Evolutionary conservation across 306 rosid genomes (phyloP), one percentile per base, ranked within the genome.

Genomic region (Quillaja saponaria): DNA sequence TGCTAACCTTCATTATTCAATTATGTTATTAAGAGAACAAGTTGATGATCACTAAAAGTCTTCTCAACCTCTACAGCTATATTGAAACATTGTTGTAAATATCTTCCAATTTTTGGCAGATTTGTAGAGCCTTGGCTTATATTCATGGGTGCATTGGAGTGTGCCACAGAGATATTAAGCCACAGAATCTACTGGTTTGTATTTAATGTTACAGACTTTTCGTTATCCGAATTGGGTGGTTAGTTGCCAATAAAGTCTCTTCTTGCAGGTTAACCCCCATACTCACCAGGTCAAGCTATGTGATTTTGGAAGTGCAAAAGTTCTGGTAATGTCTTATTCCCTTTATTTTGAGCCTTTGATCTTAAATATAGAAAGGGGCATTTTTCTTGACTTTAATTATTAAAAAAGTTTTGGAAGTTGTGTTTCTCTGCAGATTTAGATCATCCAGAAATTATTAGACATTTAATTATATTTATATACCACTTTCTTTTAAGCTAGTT

Each of bases 221-320:
- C 49, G 46, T 57, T 3, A 2, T 19, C 15, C 15, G 42, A 41
- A 34, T 48, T 50, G 20, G 57, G 38, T 66, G 41, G 17, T 34
- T 41, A 7, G 61, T 62, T 33, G 49, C 47, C 13, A 38, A 57
- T 65, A 14, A 17, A 34, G 12, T 49, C 19, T 60, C 63, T 55
- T 76, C 44, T 69, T 69, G 66, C 76, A 76, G 94, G 94, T 82
- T 47, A 86, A 86, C 76, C 89, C 85, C 15, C 84, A 86, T 56
- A 82, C 94, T 37, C 94, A 82, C 65, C 84, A 82, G 49, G 84
- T 82, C 61, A 82, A 82, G 72, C 72, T 82, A 34, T 82, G 87
- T 18, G 88, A 86, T 64, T 86, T 86, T 76, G 88, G 94, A 73
- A 86, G 94, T 78, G 89, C 94, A 33, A 86, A 86, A 86, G 89